Evolutionary conservation across 2,329 filamentous ascomycete species (phyloP).

Genomic region (Plenodomus biglobosus): DNA sequence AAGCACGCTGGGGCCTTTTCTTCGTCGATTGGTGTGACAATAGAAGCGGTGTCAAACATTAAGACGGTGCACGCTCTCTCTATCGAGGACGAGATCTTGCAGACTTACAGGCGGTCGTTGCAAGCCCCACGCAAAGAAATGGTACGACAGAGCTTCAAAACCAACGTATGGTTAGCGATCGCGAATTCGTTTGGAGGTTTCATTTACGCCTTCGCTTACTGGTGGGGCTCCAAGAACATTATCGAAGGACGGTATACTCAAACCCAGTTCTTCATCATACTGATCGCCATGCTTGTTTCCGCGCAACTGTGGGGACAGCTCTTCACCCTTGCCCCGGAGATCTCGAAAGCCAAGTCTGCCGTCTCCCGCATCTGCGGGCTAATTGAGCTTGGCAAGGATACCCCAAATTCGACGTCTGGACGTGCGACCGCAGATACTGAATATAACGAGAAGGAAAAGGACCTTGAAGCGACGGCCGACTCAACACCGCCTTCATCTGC

Average conservation of each 20-base stretch:
- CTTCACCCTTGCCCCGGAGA: conserved; percentile 73
- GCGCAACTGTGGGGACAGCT: conserved; percentile 74
- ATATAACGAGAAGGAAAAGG: conserved; percentile 61
- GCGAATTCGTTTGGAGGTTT: conserved; percentile 64
- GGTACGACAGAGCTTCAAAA: conserved; percentile 52
- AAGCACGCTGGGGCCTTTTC: conserved; percentile 55
- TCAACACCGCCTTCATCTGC: conserved; percentile 64
- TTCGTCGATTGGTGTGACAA: conserved; percentile 54
- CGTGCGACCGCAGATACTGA: conserved; percentile 86
- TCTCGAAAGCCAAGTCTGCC: conserved; percentile 66
- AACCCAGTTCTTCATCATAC: conserved; percentile 72
- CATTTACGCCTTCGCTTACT: conserved; percentile 75
- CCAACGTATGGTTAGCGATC: conserved; percentile 63
- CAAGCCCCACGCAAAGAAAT: conserved; percentile 53
- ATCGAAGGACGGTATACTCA: conserved; percentile 65
- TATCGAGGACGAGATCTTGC: conserved; percentile 53
- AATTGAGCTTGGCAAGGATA: conserved; percentile 39
- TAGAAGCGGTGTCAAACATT: conserved; percentile 56
- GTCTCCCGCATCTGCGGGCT: conserved; percentile 77
- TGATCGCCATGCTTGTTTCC: conserved; percentile 70
- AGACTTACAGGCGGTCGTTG: conserved; percentile 50
- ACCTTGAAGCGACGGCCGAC: conserved; percentile 38
- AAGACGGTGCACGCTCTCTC: conserved; percentile 56
- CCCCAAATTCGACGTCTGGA: conserved; percentile 61
- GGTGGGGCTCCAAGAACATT: conserved; percentile 76